These are phyloP conservation scores for Plasmodium sp. DNA, from an alignment of 169 alveolate species.

Conservation along the genomic window DNA sequence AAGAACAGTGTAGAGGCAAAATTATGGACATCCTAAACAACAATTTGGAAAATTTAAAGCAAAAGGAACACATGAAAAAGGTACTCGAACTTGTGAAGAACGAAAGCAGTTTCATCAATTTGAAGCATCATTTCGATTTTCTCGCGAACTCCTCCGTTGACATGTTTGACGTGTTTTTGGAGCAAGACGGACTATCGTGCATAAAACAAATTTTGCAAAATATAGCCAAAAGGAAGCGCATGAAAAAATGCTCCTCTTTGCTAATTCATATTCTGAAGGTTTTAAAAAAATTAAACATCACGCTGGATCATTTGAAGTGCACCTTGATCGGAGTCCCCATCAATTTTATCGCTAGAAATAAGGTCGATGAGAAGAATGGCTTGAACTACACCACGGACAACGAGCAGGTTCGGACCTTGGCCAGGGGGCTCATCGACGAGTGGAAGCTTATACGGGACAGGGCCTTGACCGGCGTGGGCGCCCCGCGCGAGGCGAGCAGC, in stretches of 20 bases:
- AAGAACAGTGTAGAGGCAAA: neutral
- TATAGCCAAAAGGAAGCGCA: slow-evolving; percentile 39
- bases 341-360: slow-evolving; percentile 56
- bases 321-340: slow-evolving; percentile 64
- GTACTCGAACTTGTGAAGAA: slow-evolving; percentile 15
- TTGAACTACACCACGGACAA: slow-evolving; percentile 34
- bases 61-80: slow-evolving; percentile 23
- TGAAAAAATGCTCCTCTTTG: slow-evolving; percentile 33
- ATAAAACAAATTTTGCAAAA: slow-evolving; percentile 36
- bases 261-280: slow-evolving; percentile 19
- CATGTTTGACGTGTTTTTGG: slow-evolving; percentile 6
- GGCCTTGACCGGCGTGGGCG: slow-evolving; percentile 2
- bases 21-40: slow-evolving; percentile 10
- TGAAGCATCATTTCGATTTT: slow-evolving; percentile 24
- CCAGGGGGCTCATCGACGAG: slow-evolving; percentile 18
- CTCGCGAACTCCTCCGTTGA: neutral
- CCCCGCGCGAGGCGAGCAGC: neutral
- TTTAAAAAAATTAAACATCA: slow-evolving; percentile 46
- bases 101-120: slow-evolving; percentile 35
- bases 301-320: slow-evolving; percentile 26
- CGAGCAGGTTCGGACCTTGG: neutral
- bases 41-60: slow-evolving; percentile 19
- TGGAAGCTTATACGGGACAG: slow-evolving; percentile 54
- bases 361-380: slow-evolving; percentile 14
- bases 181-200: slow-evolving; percentile 34